Conservation (phyloP, 345 rosid species). For the Populus ilicifolia region DNA sequence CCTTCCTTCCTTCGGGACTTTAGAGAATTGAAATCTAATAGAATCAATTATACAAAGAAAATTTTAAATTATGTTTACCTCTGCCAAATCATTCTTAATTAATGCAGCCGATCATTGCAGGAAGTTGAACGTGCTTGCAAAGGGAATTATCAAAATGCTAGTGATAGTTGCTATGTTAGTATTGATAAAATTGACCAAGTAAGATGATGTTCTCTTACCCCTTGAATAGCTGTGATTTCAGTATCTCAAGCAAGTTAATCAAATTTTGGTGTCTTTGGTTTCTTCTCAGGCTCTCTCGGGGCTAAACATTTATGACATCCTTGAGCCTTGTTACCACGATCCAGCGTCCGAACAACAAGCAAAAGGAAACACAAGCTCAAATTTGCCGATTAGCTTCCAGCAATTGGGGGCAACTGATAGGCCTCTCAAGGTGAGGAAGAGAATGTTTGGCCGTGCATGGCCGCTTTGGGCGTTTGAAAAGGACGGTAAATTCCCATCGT, state of each 20-base stretch:
- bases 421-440: conserved; percentile 35
- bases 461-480: conserved; percentile 25
- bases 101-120: neutral
- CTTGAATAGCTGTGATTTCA: neutral
- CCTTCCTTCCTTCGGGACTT: neutral
- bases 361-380: conserved; percentile 10
- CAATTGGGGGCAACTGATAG: conserved; percentile 30
- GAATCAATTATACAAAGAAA: no score
- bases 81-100: no score
- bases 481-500: conserved; percentile 32
- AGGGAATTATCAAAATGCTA: conserved; percentile 25
- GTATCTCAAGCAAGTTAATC: neutral
- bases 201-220: neutral
- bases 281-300: conserved; percentile 24
- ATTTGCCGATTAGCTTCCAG: conserved; percentile 38
- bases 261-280: neutral
- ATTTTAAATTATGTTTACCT: no score
- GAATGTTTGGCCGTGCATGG: conserved; percentile 53
- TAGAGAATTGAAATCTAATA: no score
- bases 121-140: conserved; percentile 26
- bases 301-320: conserved; percentile 44
- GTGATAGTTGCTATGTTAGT: conserved; percentile 8
- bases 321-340: conserved; percentile 47
- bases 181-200: conserved; percentile 28
- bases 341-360: conserved; percentile 9